phyloP scores from a whole-genome alignment of 768 basidiomycete species.

The Chiua virens region DNA sequence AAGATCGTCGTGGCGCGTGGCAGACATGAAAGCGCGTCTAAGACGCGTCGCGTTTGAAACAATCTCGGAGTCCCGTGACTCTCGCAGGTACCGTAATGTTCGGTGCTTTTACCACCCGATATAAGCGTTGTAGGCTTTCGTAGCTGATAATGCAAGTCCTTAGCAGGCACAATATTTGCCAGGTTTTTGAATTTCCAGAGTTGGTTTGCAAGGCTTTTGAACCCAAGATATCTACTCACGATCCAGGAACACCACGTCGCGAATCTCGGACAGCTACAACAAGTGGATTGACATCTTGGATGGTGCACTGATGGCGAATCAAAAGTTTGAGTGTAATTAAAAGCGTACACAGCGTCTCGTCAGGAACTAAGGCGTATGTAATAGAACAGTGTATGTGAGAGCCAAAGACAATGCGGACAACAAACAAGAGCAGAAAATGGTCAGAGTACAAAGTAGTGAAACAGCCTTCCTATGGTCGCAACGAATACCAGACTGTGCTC shows the following conservation, averaged over 20 bases:
- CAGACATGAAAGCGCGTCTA: neutral
- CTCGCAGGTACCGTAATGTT: no score
- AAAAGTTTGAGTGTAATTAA: constrained; percentile 24
- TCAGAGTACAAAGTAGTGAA: constrained; percentile 24
- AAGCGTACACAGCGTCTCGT: constrained; percentile 23
- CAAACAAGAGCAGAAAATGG: constrained; percentile 15
- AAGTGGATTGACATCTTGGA: constrained; percentile 9
- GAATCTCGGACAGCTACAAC: constrained; percentile 1
- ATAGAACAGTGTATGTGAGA: constrained; percentile 17
- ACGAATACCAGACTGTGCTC: constrained; percentile 17
- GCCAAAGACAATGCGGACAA: constrained; percentile 17
- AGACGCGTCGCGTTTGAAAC: constrained; percentile 13
- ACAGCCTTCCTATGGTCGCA: constrained; percentile 19
- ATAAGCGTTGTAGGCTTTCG: no score
- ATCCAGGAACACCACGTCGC: constrained; percentile 9
- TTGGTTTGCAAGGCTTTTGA: neutral
- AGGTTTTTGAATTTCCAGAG: neutral
- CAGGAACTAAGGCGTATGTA: constrained; percentile 26
- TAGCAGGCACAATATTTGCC: no score
- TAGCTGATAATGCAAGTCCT: no score
- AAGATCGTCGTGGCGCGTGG: constrained; percentile 21
- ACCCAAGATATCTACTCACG: neutral
- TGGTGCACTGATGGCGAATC: constrained; percentile 7
- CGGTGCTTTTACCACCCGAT: neutral
- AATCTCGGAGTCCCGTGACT: neutral